Evolutionary conservation across 75 land plant species (phyloP).

Genomic region (Pseudotsuga menziesii): DNA sequence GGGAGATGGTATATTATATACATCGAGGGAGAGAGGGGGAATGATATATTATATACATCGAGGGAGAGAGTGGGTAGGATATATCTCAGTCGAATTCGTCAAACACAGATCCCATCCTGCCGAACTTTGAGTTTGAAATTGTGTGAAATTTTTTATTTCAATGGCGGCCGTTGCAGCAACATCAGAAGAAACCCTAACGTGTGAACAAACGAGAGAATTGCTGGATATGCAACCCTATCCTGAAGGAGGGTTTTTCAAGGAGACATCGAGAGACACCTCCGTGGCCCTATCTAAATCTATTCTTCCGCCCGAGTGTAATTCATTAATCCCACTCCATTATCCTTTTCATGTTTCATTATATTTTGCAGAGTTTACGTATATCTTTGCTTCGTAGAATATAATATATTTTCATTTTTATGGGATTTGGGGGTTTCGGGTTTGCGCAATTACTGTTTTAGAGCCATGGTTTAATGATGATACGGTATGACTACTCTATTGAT

Average conservation of each 20-base stretch:
- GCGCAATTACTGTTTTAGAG: background rate
- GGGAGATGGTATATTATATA: too few species aligned
- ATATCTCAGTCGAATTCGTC: too few species aligned
- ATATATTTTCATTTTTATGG: background rate
- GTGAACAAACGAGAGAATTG: constrained; percentile 4
- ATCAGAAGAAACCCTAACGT: too few species aligned
- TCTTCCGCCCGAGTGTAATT: constrained; percentile 66
- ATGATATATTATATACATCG: too few species aligned
- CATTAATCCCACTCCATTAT: background rate
- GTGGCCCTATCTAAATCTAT: constrained; percentile 51
- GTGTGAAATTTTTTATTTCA: too few species aligned
- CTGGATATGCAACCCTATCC: constrained; percentile 76
- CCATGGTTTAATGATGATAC: background rate
- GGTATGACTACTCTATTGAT: background rate
- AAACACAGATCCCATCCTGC: too few species aligned
- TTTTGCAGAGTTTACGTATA: background rate
- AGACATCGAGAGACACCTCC: constrained; percentile 73
- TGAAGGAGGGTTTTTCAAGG: constrained; percentile 84
- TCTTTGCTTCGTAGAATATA: background rate
- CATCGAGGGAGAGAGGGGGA: too few species aligned
- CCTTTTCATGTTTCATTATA: background rate
- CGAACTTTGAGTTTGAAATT: too few species aligned
- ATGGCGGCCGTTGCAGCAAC: too few species aligned
- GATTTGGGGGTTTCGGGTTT: background rate
- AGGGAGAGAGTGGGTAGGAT: too few species aligned